Conservation (phyloP, 2,329 filamentous ascomycete genomes). For the Fragosphaeria purpurea region DNA sequence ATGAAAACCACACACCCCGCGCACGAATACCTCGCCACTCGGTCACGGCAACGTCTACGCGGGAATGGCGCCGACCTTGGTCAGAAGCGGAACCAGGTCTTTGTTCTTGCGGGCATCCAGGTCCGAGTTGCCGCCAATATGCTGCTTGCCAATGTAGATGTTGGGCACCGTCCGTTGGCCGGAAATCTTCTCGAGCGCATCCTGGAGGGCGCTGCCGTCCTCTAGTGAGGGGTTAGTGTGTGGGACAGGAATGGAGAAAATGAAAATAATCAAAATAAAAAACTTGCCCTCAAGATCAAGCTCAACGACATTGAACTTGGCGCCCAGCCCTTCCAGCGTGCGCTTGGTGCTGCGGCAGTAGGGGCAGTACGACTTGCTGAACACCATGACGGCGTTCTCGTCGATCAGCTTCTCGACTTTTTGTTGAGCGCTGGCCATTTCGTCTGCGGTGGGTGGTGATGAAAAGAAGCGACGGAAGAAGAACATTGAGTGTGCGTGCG, state of each 20-base stretch:
- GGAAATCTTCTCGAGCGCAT: constrained; percentile 69
- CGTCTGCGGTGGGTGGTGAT: constrained; percentile 41
- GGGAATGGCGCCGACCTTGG: constrained; percentile 28
- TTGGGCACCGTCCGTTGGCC: constrained; percentile 88
- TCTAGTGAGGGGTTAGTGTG: constrained; percentile 37
- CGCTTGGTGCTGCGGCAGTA: constrained; percentile 78
- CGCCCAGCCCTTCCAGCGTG: constrained; percentile 57
- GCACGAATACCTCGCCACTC: no score
- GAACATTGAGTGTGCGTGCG: constrained; percentile 38
- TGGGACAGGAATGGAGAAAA: constrained; percentile 1
- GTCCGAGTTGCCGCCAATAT: constrained; percentile 95
- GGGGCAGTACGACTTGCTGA: constrained; percentile 94
- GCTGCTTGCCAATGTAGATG: constrained; percentile 82
- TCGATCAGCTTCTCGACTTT: constrained; percentile 83
- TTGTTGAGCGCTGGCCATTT: constrained; percentile 72
- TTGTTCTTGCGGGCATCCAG: constrained; percentile 52
- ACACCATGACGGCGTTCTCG: constrained; percentile 83
- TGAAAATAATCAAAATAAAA: background rate
- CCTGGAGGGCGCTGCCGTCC: constrained; percentile 75
- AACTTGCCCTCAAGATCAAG: constrained; percentile 72
- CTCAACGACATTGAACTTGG: constrained; percentile 61
- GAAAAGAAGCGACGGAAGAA: constrained; percentile 65
- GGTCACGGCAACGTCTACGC: background rate
- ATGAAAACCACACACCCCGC: no score
- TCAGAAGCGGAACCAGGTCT: constrained; percentile 44